A percentile compares a stretch with the other conserved stretches of the same genome.
Evolutionary conservation across 2,329 filamentous ascomycete genomes (phyloP).

Genomic region (Parascedosporium putredinis): DNA sequence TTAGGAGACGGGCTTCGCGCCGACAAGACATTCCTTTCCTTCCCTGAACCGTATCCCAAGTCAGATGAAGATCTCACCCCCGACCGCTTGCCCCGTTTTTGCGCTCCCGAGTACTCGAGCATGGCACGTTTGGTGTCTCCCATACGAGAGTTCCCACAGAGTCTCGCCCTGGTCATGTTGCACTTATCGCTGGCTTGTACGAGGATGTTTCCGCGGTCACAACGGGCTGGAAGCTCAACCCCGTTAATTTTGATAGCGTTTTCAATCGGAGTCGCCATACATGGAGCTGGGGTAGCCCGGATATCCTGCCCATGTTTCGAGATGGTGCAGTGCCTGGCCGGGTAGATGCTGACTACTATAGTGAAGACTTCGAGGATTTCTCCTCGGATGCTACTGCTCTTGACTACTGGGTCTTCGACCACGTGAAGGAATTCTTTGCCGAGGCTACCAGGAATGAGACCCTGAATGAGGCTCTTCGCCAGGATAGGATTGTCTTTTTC

Average conservation of each 20-base stretch:
- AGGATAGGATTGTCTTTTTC: slow-evolving; percentile 91
- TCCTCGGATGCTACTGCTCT: slow-evolving; percentile 70
- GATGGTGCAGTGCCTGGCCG: slow-evolving; percentile 79
- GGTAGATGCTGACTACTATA: slow-evolving; percentile 80
- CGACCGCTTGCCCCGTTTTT: slow-evolving; percentile 84
- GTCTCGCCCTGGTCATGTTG: slow-evolving; percentile 91
- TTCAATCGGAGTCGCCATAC: slow-evolving; percentile 96
- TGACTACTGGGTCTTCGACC: slow-evolving; percentile 93
- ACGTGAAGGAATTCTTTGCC: slow-evolving; percentile 76
- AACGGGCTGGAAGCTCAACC: slow-evolving; percentile 97
- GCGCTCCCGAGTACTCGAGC: slow-evolving; percentile 74
- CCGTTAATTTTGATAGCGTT: slow-evolving; percentile 96
- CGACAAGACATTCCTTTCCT: slow-evolving; percentile 93
- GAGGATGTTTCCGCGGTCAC: slow-evolving; percentile 96
- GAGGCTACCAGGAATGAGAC: slow-evolving; percentile 69
- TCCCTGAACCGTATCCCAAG: slow-evolving; percentile 72
- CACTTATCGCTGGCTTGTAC: slow-evolving; percentile 90
- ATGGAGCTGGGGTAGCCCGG: slow-evolving; percentile 98
- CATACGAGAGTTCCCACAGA: slow-evolving; percentile 96
- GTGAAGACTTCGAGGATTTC: slow-evolving; percentile 80
- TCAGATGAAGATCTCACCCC: slow-evolving; percentile 56
- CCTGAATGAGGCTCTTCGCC: slow-evolving; percentile 57
- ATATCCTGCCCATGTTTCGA: slow-evolving; percentile 96
- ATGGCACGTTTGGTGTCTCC: slow-evolving; percentile 93
- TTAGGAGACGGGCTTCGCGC: slow-evolving; percentile 83